A percentile compares a stretch with the other conserved stretches of the same genome.
Evolutionary conservation across 768 basidiomycete genomes (phyloP).

Genomic region (Asterophora parasitica): DNA sequence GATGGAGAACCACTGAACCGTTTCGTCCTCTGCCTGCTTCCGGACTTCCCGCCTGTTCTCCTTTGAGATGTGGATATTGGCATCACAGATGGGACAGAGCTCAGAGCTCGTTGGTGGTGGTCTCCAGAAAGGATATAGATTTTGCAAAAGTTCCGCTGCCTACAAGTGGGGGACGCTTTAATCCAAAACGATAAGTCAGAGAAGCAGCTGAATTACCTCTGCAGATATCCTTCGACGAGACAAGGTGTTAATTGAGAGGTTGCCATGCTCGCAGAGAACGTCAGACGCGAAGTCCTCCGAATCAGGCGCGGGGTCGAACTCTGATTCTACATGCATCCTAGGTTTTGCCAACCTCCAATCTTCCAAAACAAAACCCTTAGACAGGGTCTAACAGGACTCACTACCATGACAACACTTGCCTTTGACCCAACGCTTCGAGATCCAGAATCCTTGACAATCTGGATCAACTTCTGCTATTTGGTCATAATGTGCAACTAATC

Average conservation of each 20-base stretch:
- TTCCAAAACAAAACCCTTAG: slow-evolving; percentile 20
- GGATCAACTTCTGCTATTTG: slow-evolving; percentile 38
- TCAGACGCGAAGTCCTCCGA: slow-evolving; percentile 49
- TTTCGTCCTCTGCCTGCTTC: slow-evolving; percentile 72
- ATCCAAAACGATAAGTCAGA: not conserved
- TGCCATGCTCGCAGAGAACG: slow-evolving; percentile 70
- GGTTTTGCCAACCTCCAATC: slow-evolving; percentile 74
- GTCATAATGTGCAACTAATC: slow-evolving; percentile 55
- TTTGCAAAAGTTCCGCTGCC: slow-evolving; percentile 53
- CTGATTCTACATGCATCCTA: slow-evolving; percentile 62
- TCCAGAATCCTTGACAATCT: slow-evolving; percentile 53
- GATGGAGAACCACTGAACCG: slow-evolving; percentile 37
- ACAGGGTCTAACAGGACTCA: not conserved
- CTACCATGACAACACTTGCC: slow-evolving; percentile 36
- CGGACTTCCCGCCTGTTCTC: slow-evolving; percentile 60
- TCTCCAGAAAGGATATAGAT: slow-evolving; percentile 62
- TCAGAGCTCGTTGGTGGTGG: slow-evolving; percentile 47
- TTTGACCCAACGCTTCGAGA: slow-evolving; percentile 77
- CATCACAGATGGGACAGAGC: slow-evolving; percentile 61
- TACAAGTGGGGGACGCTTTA: slow-evolving; percentile 22
- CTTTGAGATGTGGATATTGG: slow-evolving; percentile 46
- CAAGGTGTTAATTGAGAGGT: slow-evolving; percentile 48
- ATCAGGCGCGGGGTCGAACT: slow-evolving; percentile 67
- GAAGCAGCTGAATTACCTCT: slow-evolving; percentile 36
- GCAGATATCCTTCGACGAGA: slow-evolving; percentile 58